Evolutionary conservation across 163 green algal genomes (phyloP).

Genomic region (Coccomyxa subellipsoidea): DNA sequence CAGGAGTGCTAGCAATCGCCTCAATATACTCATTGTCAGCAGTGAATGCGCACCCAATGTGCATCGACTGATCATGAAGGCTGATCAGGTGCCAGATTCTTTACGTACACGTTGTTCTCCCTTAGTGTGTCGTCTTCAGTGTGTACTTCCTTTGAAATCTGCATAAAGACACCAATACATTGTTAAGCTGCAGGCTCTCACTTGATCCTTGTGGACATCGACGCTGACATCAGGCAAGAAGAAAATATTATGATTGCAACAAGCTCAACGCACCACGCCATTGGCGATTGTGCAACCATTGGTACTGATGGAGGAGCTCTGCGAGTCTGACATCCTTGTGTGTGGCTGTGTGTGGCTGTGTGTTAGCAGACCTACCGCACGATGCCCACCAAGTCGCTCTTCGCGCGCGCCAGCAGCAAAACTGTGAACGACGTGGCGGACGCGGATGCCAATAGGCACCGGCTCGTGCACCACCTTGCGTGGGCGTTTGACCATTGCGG

Average conservation of each 20-base stretch:
- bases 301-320: not conserved
- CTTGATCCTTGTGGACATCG: too few species aligned
- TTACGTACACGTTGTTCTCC: conserved; percentile 14
- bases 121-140: not conserved
- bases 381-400: not conserved
- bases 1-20: too few species aligned
- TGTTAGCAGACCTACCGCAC: not conserved
- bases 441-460: not conserved
- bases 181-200: too few species aligned
- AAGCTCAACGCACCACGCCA: not conserved
- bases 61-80: too few species aligned
- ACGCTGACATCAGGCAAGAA: too few species aligned
- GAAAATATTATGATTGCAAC: too few species aligned
- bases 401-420: not conserved
- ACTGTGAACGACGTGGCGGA: not conserved
- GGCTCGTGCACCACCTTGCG: not conserved
- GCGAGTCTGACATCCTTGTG: too few species aligned
- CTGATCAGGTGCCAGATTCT: conserved; percentile 1
- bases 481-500: not conserved
- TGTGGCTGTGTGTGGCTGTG: too few species aligned
- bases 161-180: too few species aligned
- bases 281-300: not conserved
- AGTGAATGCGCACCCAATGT: too few species aligned
- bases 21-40: too few species aligned
- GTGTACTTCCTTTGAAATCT: not conserved